Evolutionary conservation across 2,329 filamentous ascomycete genomes (phyloP).

Genomic region (Cladosporium velox): DNA sequence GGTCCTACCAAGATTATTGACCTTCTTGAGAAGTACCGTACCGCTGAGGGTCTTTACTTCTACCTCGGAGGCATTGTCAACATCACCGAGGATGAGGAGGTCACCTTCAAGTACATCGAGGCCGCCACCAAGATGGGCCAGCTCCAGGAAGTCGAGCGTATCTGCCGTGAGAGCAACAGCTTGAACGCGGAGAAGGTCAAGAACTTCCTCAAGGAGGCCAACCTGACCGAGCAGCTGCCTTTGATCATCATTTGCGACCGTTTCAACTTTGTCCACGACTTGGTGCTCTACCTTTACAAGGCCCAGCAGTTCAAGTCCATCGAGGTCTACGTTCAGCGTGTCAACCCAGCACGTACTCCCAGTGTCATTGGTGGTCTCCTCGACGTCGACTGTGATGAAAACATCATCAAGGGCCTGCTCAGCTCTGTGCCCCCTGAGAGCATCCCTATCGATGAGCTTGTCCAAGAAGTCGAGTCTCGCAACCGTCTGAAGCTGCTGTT

Average conservation of each 20-base stretch:
- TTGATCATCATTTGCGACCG: constrained; percentile 98
- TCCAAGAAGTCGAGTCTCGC: constrained; percentile 89
- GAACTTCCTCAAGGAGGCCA: constrained; percentile 98
- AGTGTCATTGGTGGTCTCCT: constrained; percentile 90
- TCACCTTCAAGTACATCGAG: constrained; percentile 99
- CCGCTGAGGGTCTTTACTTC: constrained; percentile 94
- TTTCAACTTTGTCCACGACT: constrained; percentile 98
- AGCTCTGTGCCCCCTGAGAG: constrained; percentile 78
- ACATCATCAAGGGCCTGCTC: constrained; percentile 90
- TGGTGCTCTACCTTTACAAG: constrained; percentile 96
- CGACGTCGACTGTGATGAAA: constrained; percentile 96
- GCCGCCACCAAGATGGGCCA: constrained; percentile 92
- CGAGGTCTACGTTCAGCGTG: constrained; percentile 94
- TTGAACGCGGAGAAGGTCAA: constrained; percentile 96
- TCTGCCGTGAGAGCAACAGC: constrained; percentile 85
- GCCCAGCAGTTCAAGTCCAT: constrained; percentile 99
- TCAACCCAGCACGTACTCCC: constrained; percentile 88
- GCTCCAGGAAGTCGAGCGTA: constrained; percentile 92
- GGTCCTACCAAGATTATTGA: constrained; percentile 86
- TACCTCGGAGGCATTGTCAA: constrained; percentile 98
- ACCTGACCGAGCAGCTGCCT: constrained; percentile 86
- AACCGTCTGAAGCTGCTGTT: constrained; percentile 94
- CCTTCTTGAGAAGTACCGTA: constrained; percentile 96
- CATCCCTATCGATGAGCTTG: constrained; percentile 92
- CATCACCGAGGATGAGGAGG: constrained; percentile 89